These are phyloP conservation scores for Uronychia setigera DNA, from an alignment of 73 alveolate genomes.

Conservation along the genomic window DNA sequence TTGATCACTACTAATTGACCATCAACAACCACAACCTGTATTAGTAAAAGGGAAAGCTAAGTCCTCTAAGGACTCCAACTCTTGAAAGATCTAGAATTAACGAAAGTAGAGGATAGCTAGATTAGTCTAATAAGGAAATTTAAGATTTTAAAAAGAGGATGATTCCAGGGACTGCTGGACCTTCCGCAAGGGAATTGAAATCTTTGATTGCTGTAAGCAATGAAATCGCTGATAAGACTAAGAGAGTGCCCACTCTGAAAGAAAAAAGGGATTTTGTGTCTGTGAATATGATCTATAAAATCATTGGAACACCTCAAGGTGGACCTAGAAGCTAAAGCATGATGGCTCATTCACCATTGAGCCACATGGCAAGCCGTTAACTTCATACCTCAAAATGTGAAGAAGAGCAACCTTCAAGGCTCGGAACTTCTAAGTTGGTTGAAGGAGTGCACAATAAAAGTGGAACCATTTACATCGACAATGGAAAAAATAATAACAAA, in stretches of 20 bases:
- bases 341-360: no score
- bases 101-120: no score
- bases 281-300: background rate
- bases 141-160: no score
- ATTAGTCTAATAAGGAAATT: no score
- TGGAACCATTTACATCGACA: background rate
- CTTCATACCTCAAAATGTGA: no score
- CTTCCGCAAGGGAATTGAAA: background rate
- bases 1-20: background rate
- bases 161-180: conserved; percentile 2
- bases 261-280: background rate
- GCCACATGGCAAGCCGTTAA: no score
- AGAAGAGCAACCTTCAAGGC: no score
- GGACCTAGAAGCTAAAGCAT: no score
- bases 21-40: background rate
- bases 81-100: background rate
- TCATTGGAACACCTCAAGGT: background rate
- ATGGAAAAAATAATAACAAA: background rate
- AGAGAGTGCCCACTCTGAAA: background rate
- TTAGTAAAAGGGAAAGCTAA: background rate
- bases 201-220: background rate
- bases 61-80: background rate
- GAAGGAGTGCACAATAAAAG: background rate
- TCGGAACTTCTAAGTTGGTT: no score
- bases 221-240: background rate